A percentile compares a stretch with the other conserved stretches of the same genome.
Evolutionary conservation across 441 rosid species (phyloP).

Genomic region (Capsella rubella): DNA sequence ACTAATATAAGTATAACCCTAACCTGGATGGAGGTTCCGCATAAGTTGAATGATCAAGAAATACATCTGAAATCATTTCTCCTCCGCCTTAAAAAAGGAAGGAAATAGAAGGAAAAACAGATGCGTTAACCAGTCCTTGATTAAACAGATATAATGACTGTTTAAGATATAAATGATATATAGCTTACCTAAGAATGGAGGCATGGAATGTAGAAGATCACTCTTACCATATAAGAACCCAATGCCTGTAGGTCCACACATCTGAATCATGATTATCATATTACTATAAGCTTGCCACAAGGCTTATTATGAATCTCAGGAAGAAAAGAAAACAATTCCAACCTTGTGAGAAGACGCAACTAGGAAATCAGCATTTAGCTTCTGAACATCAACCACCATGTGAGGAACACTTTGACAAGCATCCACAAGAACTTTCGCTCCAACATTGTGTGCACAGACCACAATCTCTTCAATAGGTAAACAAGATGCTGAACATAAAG

Average conservation of each 20-base stretch:
- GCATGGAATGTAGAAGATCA: conserved; percentile 77
- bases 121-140: conserved; percentile 9
- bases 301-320: conserved; percentile 29
- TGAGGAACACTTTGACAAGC: conserved; percentile 99
- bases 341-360: conserved; percentile 99
- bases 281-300: conserved; percentile 54
- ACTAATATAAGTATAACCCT: conserved; percentile 33
- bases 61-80: conserved; percentile 96
- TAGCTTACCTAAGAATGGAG: conserved; percentile 90
- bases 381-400: conserved; percentile 87
- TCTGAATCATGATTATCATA: conserved; percentile 88
- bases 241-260: conserved; percentile 99
- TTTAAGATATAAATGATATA: conserved; percentile 19
- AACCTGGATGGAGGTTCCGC: conserved; percentile 97
- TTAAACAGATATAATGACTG: conserved; percentile 6
- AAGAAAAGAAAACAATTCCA: conserved; percentile 46
- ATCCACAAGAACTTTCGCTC: conserved; percentile 92
- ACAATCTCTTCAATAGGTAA: conserved; percentile 83
- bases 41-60: conserved; percentile 93
- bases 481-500: conserved; percentile 62
- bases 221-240: conserved; percentile 94
- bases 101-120: conserved; percentile 15
- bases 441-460: conserved; percentile 73
- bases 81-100: conserved; percentile 76
- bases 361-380: conserved; percentile 85